Evolutionary conservation across 805 yeast genomes (phyloP).

Genomic region (Lachancea quebecensis): DNA sequence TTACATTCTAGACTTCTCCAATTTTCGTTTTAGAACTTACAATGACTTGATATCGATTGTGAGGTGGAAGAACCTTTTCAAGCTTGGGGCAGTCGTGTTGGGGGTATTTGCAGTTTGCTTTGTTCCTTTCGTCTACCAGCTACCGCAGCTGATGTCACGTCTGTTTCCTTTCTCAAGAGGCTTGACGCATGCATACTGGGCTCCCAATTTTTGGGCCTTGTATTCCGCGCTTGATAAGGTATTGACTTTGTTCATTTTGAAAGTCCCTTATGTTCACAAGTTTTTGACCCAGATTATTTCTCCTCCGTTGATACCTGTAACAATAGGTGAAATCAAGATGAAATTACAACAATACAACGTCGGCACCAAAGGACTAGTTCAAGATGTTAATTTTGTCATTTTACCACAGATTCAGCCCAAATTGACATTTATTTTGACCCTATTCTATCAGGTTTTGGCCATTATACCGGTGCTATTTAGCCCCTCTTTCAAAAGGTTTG

Average conservation of each 20-base stretch:
- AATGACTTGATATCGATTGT: constrained; percentile 32
- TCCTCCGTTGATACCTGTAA: constrained; percentile 30
- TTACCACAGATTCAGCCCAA: constrained; percentile 77
- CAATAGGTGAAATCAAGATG: constrained; percentile 26
- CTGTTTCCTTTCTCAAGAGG: constrained; percentile 94
- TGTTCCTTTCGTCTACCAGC: constrained; percentile 66
- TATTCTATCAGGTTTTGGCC: constrained; percentile 79
- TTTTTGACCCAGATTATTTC: constrained; percentile 33
- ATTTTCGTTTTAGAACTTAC: constrained; percentile 29
- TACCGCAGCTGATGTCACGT: constrained; percentile 59
- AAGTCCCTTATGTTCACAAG: constrained; percentile 39
- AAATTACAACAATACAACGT: constrained; percentile 32
- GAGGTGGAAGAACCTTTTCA: constrained; percentile 51
- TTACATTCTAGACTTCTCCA: constrained; percentile 49
- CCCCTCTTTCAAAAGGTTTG: constrained; percentile 71
- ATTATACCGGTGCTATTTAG: constrained; percentile 61
- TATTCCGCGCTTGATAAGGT: constrained; percentile 78
- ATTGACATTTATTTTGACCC: constrained; percentile 67
- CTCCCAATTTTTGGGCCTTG: constrained; percentile 95
- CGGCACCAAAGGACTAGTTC: constrained; percentile 82
- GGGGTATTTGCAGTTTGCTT: constrained; percentile 61
- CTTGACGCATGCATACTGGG: constrained; percentile 97
- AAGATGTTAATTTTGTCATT: constrained; percentile 76
- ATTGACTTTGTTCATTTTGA: constrained; percentile 38
- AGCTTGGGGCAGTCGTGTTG: constrained; percentile 58